Conservation (phyloP, 208 protist species). For the Acanthamoeba pearcei region DNA sequence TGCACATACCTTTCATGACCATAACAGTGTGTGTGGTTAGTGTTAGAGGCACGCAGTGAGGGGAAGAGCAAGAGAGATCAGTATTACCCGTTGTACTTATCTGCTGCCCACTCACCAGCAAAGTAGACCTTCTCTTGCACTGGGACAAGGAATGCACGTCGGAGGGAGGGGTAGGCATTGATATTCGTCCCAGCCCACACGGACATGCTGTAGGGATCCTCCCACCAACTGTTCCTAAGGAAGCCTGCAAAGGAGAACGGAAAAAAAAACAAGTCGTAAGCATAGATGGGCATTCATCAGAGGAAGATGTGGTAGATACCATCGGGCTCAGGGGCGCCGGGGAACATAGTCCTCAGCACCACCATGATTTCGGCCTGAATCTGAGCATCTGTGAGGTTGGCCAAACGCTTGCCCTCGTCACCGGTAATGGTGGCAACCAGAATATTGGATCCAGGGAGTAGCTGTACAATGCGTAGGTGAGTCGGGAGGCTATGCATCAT, state of each 20-base stretch:
- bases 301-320: not conserved
- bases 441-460: not conserved
- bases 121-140: conserved; percentile 16
- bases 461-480: not conserved
- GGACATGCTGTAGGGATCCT: not conserved
- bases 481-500: not conserved
- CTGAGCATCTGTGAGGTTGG: not conserved
- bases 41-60: not conserved
- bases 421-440: not conserved
- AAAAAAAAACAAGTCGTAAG: not conserved
- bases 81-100: conserved; percentile 16
- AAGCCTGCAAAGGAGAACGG: not conserved
- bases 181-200: not conserved
- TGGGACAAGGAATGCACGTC: not conserved
- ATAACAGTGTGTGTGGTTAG: not conserved
- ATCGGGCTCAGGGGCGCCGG: not conserved
- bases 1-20: not conserved
- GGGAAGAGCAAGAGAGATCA: too few relatives aligned
- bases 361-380: not conserved
- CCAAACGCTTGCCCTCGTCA: not conserved
- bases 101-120: not conserved
- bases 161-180: not conserved
- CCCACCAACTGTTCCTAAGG: not conserved
- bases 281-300: too few relatives aligned
- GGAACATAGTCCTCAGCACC: not conserved